Evolutionary conservation across 2,329 filamentous ascomycete genomes (phyloP).

Genomic region (Colletotrichum phormii): DNA sequence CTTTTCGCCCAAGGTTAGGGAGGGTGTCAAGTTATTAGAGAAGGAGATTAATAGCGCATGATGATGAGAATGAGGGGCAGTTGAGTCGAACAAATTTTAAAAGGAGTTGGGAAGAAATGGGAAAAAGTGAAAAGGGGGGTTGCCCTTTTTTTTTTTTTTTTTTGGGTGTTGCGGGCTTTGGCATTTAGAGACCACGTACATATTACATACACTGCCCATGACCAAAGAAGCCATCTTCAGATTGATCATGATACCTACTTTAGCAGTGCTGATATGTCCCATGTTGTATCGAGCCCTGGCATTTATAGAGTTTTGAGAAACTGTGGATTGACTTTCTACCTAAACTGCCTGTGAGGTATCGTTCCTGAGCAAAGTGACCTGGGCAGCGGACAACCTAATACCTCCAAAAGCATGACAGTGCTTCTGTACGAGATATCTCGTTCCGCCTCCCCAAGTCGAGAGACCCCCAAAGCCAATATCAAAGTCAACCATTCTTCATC

Average conservation of each 20-base stretch:
- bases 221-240: not conserved
- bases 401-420: not conserved
- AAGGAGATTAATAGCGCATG: slow-evolving; percentile 62
- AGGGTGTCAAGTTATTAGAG: slow-evolving; percentile 77
- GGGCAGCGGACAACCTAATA: not conserved
- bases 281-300: not conserved
- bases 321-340: slow-evolving; percentile 7
- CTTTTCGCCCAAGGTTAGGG: slow-evolving; percentile 87
- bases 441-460: not conserved
- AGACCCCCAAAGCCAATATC: not conserved
- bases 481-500: not conserved
- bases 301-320: not conserved
- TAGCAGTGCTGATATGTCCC: not conserved
- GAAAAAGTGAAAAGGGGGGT: not conserved
- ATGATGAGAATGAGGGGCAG: not conserved
- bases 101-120: slow-evolving; percentile 19
- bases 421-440: not conserved
- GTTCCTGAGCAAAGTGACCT: not conserved
- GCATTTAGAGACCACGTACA: not conserved
- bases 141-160: too few species aligned
- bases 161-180: not conserved
- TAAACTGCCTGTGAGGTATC: not conserved
- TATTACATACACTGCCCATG: not conserved
- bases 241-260: not conserved
- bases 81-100: not conserved